A percentile compares a stretch with the other conserved stretches of the same genome.
Conservation (phyloP, 305 asterid species). For the Solanum hybrid region DNA sequence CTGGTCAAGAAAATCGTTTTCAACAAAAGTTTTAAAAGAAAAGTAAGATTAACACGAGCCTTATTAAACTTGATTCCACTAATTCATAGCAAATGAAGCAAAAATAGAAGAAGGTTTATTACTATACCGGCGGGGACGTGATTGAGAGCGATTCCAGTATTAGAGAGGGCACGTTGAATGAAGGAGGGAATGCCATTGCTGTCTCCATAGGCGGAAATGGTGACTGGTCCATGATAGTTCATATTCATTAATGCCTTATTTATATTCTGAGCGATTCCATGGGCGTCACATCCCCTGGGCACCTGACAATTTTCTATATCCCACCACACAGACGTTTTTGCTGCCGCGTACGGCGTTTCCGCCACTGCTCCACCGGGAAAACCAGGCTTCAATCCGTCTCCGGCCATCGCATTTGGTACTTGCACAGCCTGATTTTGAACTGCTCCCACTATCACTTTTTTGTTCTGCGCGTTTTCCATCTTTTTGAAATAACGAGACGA, state of each 20-base stretch:
- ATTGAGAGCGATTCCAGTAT: conserved; percentile 48
- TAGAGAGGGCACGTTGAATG: conserved; percentile 33
- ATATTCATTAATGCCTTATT: conserved; percentile 57
- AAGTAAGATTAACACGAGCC: not conserved
- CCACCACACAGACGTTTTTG: conserved; percentile 86
- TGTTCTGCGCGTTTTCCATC: not conserved
- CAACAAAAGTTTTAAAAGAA: not conserved
- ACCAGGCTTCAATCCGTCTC: not conserved
- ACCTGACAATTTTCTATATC: conserved; percentile 86
- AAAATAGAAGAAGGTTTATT: not conserved
- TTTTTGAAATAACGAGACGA: not conserved
- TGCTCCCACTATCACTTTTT: not conserved
- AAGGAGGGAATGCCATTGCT: conserved; percentile 23
- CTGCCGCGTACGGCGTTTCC: conserved; percentile 51
- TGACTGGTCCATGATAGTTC: conserved; percentile 55
- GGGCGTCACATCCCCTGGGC: conserved; percentile 49
- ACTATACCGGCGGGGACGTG: conserved; percentile 43
- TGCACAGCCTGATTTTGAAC: not conserved
- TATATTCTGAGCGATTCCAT: conserved; percentile 64
- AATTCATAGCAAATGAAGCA: not conserved
- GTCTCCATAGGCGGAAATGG: conserved; percentile 44
- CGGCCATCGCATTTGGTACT: not conserved
- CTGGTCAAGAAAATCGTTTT: not conserved
- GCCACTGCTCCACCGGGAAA: conserved; percentile 33
- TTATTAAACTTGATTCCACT: not conserved